Base-by-base conservation (phyloP, 106 monocot species). In the Platanthera guangdongensis region DNA sequence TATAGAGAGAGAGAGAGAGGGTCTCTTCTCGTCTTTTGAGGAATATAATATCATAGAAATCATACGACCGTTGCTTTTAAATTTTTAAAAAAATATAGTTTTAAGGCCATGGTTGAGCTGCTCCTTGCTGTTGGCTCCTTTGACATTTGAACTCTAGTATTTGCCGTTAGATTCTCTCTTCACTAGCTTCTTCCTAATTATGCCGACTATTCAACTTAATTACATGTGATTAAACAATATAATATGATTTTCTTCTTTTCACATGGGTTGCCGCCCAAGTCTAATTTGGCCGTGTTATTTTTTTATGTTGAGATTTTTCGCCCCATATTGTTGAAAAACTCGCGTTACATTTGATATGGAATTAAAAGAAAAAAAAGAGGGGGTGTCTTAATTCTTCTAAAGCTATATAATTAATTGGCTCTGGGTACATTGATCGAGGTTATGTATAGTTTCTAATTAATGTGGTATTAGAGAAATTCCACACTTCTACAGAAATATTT, bases 141-240 rank as follows among this genome's bases (percentile, higher is more conserved):
- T 63, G 62, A 55, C 62, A 63, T 63, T 63, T 59, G 59, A 63
- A 63, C 19, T 55, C 62, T 63, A 63, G 22, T 63, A 55, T 55
- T 55, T 55, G 55, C 55, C 14, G 55, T 55, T 15, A 63, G 62
- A 63, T 63, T 63, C 62, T 63, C n/a, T 15, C 39, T 39, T 39
- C 39, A 39, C 39, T n/a, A n/a, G n/a, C n/a, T 39, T 39, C 39
- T 63, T 28, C 8, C 21, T 9, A 25, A 25, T 25, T 18, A 9
- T 63, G 62, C 62, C 21, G 7, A 63, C 22, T 2, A 0, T 63
- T 63, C 9, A 63, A 63, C 62, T 8, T 63, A 63, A 8, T 8
- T 21, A 25, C 2, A 3, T 3, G 1, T 18, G 62, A 21, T 39
- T 39, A 39, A 39, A 39, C 39, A 39, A 39, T 39, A 39, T 3